phyloP scores from a whole-genome alignment of 441 rosid species.

The Arabidopsis lyrata region DNA sequence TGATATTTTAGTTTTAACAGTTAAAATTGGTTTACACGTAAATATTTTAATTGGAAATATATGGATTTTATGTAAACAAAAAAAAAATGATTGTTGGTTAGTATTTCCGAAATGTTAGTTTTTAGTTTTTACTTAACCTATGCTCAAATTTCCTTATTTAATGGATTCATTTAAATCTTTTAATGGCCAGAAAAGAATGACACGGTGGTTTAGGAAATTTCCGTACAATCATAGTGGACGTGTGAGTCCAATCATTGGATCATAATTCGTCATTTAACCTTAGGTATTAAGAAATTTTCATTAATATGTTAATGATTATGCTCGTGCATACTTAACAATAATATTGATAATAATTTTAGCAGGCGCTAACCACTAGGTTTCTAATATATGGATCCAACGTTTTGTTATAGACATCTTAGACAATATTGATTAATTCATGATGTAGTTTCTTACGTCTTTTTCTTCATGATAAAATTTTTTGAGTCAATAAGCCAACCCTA shows the following conservation, averaged over 20 bases:
- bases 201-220: constrained; percentile 34
- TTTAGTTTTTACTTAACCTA: no score
- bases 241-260: constrained; percentile 31
- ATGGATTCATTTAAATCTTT: constrained; percentile 10
- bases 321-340: constrained; percentile 36
- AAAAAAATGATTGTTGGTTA: background rate
- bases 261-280: constrained; percentile 2
- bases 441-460: background rate
- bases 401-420: background rate
- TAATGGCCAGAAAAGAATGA: constrained; percentile 28
- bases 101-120: background rate
- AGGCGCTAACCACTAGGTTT: constrained; percentile 7
- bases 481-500: constrained; percentile 19
- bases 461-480: background rate
- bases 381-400: constrained; percentile 5
- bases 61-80: background rate
- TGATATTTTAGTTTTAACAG: background rate
- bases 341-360: background rate
- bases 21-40: background rate
- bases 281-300: background rate
- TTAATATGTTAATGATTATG: constrained; percentile 37
- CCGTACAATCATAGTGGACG: constrained; percentile 34
- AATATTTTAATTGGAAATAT: background rate
- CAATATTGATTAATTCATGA: background rate
- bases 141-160: background rate